These are phyloP conservation scores for Axilococcus clingmanii DNA, from an alignment of 139 green algal species.

Conservation along the genomic window DNA sequence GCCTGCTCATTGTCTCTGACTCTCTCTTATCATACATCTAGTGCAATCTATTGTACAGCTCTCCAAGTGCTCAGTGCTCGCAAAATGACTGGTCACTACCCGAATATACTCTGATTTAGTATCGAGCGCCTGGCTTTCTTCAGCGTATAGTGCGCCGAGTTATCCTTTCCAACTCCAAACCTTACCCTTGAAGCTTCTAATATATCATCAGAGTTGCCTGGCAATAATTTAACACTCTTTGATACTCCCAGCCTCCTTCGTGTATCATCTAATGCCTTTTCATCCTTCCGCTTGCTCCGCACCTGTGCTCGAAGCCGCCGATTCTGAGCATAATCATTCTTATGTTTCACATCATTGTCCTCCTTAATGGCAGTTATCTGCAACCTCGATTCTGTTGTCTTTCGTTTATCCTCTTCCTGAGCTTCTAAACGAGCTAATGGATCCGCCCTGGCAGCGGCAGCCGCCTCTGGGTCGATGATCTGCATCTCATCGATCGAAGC, in stretches of 20 bases:
- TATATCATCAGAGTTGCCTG: conserved; percentile 33
- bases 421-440: conserved; percentile 3
- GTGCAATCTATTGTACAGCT: too few relatives aligned
- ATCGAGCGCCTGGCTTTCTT: too few relatives aligned
- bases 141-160: not conserved
- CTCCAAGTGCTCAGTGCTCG: too few relatives aligned
- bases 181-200: conserved; percentile 28
- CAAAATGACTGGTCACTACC: too few relatives aligned
- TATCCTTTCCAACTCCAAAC: conserved; percentile 19
- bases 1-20: too few relatives aligned
- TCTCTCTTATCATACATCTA: too few relatives aligned
- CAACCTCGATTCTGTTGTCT: not conserved
- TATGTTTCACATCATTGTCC: conserved; percentile 1
- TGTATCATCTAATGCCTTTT: conserved; percentile 18
- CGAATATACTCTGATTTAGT: too few relatives aligned
- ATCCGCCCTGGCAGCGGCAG: not conserved
- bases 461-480: conserved; percentile 3
- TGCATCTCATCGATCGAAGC: not conserved
- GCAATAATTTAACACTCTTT: conserved; percentile 47
- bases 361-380: not conserved
- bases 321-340: conserved; percentile 1
- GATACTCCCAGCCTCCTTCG: conserved; percentile 47
- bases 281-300: conserved; percentile 23
- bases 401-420: conserved; percentile 5
- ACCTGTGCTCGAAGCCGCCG: conserved; percentile 20